These are phyloP conservation scores for Colletotrichum graminicola DNA, from an alignment of 2,329 filamentous ascomycete genomes.

Conservation along the genomic window DNA sequence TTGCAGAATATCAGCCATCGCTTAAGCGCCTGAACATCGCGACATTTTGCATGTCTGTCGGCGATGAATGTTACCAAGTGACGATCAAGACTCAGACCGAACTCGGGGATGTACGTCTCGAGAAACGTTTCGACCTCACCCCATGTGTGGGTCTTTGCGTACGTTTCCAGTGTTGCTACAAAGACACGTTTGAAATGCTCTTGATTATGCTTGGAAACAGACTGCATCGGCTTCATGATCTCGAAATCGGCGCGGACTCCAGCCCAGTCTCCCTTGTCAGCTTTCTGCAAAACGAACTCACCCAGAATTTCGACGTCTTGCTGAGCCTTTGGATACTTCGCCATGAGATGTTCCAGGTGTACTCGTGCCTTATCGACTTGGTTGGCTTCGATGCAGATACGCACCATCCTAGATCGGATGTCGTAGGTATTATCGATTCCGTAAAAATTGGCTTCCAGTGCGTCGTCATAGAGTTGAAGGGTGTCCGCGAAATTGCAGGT, in stretches of 20 bases:
- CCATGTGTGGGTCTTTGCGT: slow-evolving; percentile 53
- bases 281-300: slow-evolving; percentile 52
- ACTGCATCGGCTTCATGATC: slow-evolving; percentile 45
- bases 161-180: slow-evolving; percentile 55
- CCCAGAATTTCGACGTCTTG: slow-evolving; percentile 47
- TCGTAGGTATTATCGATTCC: slow-evolving; percentile 23
- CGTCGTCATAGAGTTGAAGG: slow-evolving; percentile 21
- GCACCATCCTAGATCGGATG: slow-evolving; percentile 32
- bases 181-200: slow-evolving; percentile 51
- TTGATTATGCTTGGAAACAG: slow-evolving; percentile 26
- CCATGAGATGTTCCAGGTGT: slow-evolving; percentile 15
- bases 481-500: slow-evolving; percentile 20
- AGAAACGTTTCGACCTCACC: slow-evolving; percentile 57
- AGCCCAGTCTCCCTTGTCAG: slow-evolving; percentile 57
- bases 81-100: slow-evolving; percentile 52
- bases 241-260: slow-evolving; percentile 52
- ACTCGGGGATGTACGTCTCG: slow-evolving; percentile 51
- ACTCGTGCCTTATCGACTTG: slow-evolving; percentile 13
- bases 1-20: slow-evolving; percentile 57
- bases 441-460: slow-evolving; percentile 27
- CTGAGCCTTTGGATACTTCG: slow-evolving; percentile 11
- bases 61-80: slow-evolving; percentile 58
- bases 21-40: slow-evolving; percentile 54
- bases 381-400: slow-evolving; percentile 34
- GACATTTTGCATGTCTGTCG: slow-evolving; percentile 56